Conservation (phyloP, 1,139 yeast species). For the Taphrina deformans region DNA sequence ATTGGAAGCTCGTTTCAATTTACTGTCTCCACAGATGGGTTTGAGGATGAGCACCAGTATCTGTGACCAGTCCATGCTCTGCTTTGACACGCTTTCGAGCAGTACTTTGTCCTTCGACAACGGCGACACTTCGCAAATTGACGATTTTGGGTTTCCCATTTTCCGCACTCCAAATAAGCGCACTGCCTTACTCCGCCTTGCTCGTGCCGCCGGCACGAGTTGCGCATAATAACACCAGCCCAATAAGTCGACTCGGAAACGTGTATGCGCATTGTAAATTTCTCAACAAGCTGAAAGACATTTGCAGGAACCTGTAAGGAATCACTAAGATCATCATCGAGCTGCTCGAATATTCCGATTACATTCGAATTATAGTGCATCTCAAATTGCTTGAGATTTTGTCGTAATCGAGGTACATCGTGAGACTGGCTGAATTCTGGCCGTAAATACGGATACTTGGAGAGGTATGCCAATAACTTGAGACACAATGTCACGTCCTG, state of each 20-base stretch:
- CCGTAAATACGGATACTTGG: slow-evolving; percentile 82
- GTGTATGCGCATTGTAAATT: slow-evolving; percentile 71
- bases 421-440: slow-evolving; percentile 72
- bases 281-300: slow-evolving; percentile 86
- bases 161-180: slow-evolving; percentile 91
- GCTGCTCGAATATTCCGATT: slow-evolving; percentile 7
- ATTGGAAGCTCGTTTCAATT: too few species aligned
- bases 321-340: slow-evolving; percentile 29
- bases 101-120: slow-evolving; percentile 91
- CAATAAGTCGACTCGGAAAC: slow-evolving; percentile 83
- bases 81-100: slow-evolving; percentile 88
- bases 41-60: slow-evolving; percentile 70
- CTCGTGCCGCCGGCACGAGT: slow-evolving; percentile 82
- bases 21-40: not conserved
- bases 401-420: slow-evolving; percentile 51
- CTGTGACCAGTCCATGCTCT: slow-evolving; percentile 90
- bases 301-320: slow-evolving; percentile 49
- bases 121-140: slow-evolving; percentile 94
- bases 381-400: slow-evolving; percentile 38
- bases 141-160: slow-evolving; percentile 86
- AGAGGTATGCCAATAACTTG: slow-evolving; percentile 85
- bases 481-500: slow-evolving; percentile 94
- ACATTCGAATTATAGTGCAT: slow-evolving; percentile 24
- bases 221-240: slow-evolving; percentile 96
- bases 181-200: slow-evolving; percentile 93